Evolutionary conservation across 2,329 filamentous ascomycete species (phyloP), one percentile per base, ranked within the genome.

Genomic region (Tolypocladium ovalisporum): DNA sequence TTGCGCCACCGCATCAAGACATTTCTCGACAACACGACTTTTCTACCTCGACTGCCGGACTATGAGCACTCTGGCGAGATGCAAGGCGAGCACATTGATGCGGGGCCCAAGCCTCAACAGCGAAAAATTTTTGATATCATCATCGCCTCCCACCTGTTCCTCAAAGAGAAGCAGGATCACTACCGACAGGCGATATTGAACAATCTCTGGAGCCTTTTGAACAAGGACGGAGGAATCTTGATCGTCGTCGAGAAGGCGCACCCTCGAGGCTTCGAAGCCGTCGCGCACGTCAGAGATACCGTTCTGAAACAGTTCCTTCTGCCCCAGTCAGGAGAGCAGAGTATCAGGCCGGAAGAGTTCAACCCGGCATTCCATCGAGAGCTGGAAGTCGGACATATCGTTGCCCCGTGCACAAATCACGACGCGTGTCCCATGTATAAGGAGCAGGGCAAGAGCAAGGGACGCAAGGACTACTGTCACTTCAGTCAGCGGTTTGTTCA

Each of bases 201-300:
- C 67, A 96, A 96, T 60, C 81, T 97, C 1, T 99, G 94, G 94
- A 86, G 84, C 17, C 78, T 97, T 54, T 78, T 97, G 4, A 89
- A 88, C 55, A 88, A 88, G 1, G 80, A 92, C 22, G 93, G 93
- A 1, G 94, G 94, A 39, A 82, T 99, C 17, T 78, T 99, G 5
- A 83, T 97, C 54, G 73, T 97, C 3, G 75, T 97, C 27, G 94
- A 99, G 70, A 97, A 97, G 70, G 94, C 91, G 0, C 83, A 96
- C 15, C 89, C 91, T 15, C 84, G 90, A 49, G 94, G 94, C 0
- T 99, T 99, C 63, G 94, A 97, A 70, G 89, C 90, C 17, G 84
- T 99, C 44, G 93, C 90, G 13, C 88, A 88, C 53, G 91, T 92
- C 7, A 85, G 94, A 54, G 81, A 91, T 47, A 84, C 89, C 59